These are phyloP conservation scores for Beauveria asiatica DNA, from an alignment of 2,329 filamentous ascomycete genomes.

Conservation along the genomic window DNA sequence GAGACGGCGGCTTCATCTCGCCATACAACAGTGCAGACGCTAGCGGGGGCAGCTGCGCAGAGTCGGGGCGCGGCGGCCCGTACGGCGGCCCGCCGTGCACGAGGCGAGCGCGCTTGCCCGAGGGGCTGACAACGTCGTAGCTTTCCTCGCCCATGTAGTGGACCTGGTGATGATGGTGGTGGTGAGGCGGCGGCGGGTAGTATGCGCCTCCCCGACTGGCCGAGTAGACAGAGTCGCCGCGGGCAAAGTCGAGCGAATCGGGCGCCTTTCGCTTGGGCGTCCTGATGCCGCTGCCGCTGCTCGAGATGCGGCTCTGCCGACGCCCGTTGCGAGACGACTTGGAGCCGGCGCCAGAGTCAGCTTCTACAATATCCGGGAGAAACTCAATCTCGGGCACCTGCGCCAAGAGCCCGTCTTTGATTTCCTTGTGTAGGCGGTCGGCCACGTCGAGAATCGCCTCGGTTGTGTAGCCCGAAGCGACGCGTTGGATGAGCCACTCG, in stretches of 20 bases:
- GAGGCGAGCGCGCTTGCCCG: slow-evolving; percentile 18
- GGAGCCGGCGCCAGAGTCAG: slow-evolving; percentile 15
- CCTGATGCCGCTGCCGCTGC: slow-evolving; percentile 11
- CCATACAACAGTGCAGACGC: not conserved
- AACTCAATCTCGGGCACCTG: slow-evolving; percentile 53
- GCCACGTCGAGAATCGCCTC: slow-evolving; percentile 39
- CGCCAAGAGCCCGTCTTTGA: slow-evolving; percentile 31
- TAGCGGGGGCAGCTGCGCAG: slow-evolving; percentile 6
- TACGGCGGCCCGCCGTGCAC: not conserved
- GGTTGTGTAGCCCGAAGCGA: slow-evolving; percentile 40
- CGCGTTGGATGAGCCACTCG: slow-evolving; percentile 39
- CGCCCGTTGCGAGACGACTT: slow-evolving; percentile 11
- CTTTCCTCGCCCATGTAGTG: slow-evolving; percentile 10
- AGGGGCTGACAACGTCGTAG: slow-evolving; percentile 14
- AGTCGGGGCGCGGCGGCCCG: slow-evolving; percentile 1
- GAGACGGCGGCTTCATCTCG: slow-evolving; percentile 8
- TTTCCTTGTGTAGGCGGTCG: slow-evolving; percentile 34
- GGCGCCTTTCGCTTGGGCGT: slow-evolving; percentile 19
- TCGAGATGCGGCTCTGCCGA: slow-evolving; percentile 14
- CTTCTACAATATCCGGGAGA: slow-evolving; percentile 43
- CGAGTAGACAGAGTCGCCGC: not conserved
- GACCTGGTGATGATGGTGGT: not conserved
- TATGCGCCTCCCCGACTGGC: not conserved
- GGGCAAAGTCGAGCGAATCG: slow-evolving; percentile 11
- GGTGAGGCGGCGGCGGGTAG: not conserved